phyloP scores from a whole-genome alignment of 306 rosid genomes.

The Pterocarpus santalinus region DNA sequence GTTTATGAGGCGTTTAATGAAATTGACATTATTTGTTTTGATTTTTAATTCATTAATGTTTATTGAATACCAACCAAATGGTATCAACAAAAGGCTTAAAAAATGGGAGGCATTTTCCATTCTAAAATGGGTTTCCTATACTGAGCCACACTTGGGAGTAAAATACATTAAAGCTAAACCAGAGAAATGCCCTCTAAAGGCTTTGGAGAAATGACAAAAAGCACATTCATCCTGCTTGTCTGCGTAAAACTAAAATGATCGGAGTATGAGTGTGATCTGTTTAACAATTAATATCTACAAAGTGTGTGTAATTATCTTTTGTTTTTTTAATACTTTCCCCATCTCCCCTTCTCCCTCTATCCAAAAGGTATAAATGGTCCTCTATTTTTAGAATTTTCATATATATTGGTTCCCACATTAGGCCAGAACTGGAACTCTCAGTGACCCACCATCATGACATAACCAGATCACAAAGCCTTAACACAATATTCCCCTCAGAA shows the following conservation, averaged over 20 bases:
- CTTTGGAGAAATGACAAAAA: constrained; percentile 37
- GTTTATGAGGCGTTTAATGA: too few relatives aligned
- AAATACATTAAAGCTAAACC: not conserved
- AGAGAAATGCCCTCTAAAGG: not conserved
- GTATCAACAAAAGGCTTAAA: not conserved
- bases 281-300: not conserved
- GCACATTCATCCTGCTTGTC: constrained; percentile 10
- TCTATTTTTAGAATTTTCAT: not conserved
- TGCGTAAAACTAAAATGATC: constrained; percentile 16
- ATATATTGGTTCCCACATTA: not conserved
- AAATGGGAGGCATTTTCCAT: constrained; percentile 11
- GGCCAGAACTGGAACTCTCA: constrained; percentile 36
- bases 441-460: constrained; percentile 36
- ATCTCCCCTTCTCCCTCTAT: not conserved
- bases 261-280: not conserved
- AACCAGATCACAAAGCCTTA: constrained; percentile 36
- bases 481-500: constrained; percentile 34
- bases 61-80: too few relatives aligned
- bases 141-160: constrained; percentile 17
- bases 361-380: not conserved
- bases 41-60: too few relatives aligned
- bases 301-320: not conserved
- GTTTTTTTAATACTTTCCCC: constrained; percentile 14
- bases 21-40: too few relatives aligned
- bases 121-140: not conserved